Evolutionary conservation across 345 rosid species (phyloP).

Genomic region (Raphanus raphanistrum): DNA sequence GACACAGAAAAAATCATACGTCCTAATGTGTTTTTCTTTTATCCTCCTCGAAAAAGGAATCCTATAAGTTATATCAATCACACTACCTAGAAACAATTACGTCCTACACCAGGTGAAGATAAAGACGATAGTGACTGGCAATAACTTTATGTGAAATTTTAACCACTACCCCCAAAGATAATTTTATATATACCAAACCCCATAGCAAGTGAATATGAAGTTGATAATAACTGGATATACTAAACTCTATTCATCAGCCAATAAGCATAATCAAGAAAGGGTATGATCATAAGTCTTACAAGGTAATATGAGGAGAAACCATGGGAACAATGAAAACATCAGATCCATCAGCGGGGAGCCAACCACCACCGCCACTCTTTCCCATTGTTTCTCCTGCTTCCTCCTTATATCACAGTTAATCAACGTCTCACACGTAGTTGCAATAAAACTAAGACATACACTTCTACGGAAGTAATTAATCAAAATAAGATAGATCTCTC

Average conservation of each 20-base stretch:
- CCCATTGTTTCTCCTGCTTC: neutral
- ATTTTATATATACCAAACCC: neutral
- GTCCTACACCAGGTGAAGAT: neutral
- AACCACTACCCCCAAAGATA: neutral
- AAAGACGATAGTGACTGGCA: neutral
- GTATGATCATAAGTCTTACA: neutral
- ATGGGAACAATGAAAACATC: neutral
- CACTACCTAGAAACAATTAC: neutral
- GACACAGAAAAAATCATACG: neutral
- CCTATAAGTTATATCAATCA: neutral
- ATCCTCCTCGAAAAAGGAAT: neutral
- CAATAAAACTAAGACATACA: neutral
- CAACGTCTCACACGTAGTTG: neutral
- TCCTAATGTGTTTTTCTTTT: neutral
- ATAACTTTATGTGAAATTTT: neutral
- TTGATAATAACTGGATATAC: slow-evolving; percentile 12
- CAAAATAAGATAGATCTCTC: neutral
- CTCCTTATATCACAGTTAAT: slow-evolving; percentile 24
- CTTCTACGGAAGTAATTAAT: neutral
- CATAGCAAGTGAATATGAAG: slow-evolving; percentile 16
- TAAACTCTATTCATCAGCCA: slow-evolving; percentile 7
- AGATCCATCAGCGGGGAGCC: neutral
- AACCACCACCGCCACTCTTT: neutral
- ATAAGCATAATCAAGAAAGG: slow-evolving; percentile 1
- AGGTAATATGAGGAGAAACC: neutral